Conservation (phyloP, 192 early-diverging fungal species). For the Coemansia sp. region DNA sequence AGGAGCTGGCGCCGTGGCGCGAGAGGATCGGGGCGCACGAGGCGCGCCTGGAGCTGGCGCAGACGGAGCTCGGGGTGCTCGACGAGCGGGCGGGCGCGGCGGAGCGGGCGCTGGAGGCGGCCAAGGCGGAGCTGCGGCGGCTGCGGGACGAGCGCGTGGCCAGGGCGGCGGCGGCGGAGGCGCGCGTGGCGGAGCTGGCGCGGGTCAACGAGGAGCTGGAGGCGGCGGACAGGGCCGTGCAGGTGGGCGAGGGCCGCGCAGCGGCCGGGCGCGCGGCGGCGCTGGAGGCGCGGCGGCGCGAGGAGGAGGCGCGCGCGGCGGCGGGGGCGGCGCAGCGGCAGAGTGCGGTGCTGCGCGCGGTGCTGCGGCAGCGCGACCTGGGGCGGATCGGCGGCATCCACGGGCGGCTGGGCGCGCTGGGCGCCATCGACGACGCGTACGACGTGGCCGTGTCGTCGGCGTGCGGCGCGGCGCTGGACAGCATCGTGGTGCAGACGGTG, state of each 20-base stretch:
- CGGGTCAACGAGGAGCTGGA: slow-evolving; percentile 54
- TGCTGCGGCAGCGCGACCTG: slow-evolving; percentile 68
- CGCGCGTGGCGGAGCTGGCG: slow-evolving; percentile 44
- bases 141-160: slow-evolving; percentile 49
- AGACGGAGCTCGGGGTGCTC: slow-evolving; percentile 79
- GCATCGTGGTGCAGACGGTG: slow-evolving; percentile 91
- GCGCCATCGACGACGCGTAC: slow-evolving; percentile 88
- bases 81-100: slow-evolving; percentile 60
- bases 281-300: slow-evolving; percentile 58
- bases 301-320: slow-evolving; percentile 66
- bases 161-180: slow-evolving; percentile 42
- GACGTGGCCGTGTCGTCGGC: slow-evolving; percentile 95
- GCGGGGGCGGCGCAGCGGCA: slow-evolving; percentile 65
- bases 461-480: slow-evolving; percentile 69
- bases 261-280: slow-evolving; percentile 43
- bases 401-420: slow-evolving; percentile 92
- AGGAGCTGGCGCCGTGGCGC: slow-evolving; percentile 80
- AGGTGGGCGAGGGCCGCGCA: slow-evolving; percentile 41
- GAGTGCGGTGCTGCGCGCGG: slow-evolving; percentile 63
- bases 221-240: slow-evolving; percentile 48
- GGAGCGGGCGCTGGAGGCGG: slow-evolving; percentile 58
- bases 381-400: slow-evolving; percentile 76
- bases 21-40: slow-evolving; percentile 77
- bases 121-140: slow-evolving; percentile 54
- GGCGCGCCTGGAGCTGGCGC: slow-evolving; percentile 70